Percentiles rank a stretch among this genome's conserved stretches.
These are phyloP conservation scores for Didymella lethalis DNA, from an alignment of 2,329 filamentous ascomycete species.

Conservation along the genomic window DNA sequence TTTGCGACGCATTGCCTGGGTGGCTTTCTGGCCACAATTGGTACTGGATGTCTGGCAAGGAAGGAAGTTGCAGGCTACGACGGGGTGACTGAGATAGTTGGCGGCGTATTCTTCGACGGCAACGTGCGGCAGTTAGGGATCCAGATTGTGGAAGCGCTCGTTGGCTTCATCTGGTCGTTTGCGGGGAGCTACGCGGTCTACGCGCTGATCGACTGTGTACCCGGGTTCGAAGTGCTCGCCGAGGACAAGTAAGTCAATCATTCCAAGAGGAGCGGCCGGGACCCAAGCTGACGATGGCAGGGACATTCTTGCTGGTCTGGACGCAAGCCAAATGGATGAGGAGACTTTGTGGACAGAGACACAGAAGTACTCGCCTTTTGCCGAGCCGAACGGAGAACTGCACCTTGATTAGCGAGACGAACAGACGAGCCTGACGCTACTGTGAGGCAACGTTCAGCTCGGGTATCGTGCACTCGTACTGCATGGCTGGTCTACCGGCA, in stretches of 20 bases:
- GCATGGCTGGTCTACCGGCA: too few relatives aligned
- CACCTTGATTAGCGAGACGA: slow-evolving; percentile 31
- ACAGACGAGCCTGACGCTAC: too few relatives aligned
- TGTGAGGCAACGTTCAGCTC: too few relatives aligned
- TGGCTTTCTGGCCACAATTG: slow-evolving; percentile 60
- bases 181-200: slow-evolving; percentile 58
- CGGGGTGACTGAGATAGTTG: slow-evolving; percentile 58
- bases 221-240: slow-evolving; percentile 61
- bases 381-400: slow-evolving; percentile 38
- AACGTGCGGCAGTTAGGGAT: slow-evolving; percentile 60
- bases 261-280: background rate
- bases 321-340: slow-evolving; percentile 62
- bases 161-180: slow-evolving; percentile 63
- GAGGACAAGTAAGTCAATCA: slow-evolving; percentile 58
- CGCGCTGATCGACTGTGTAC: slow-evolving; percentile 61
- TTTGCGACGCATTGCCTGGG: slow-evolving; percentile 64
- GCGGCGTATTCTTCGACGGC: slow-evolving; percentile 63
- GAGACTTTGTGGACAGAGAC: slow-evolving; percentile 50
- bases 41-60: slow-evolving; percentile 60
- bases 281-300: slow-evolving; percentile 33
- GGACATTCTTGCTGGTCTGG: slow-evolving; percentile 58
- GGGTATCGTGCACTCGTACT: too few relatives aligned
- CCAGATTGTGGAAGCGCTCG: slow-evolving; percentile 60
- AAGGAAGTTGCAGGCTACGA: slow-evolving; percentile 63
- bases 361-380: slow-evolving; percentile 49